Evolutionary conservation across 78 protist genomes (phyloP), one percentile per base, ranked within the genome.

Genomic region (Dictyostelium capitatum): DNA sequence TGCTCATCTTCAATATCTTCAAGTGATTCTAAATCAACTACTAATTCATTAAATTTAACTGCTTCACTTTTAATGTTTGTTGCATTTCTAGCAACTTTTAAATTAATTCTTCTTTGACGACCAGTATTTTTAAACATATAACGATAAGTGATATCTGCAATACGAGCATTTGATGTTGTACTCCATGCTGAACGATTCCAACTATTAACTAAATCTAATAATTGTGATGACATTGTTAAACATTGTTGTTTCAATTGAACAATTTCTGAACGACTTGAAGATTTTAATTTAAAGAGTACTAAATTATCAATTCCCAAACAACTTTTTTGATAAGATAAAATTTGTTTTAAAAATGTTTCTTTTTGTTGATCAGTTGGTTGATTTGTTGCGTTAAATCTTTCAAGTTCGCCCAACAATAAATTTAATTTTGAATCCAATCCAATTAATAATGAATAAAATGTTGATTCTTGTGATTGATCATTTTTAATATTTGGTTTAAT

Each of bases 151-250:
- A 82, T 90, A 59, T 82, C 82, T 1, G 89, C 90, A 3, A 82
- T 46, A 56, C 80, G 69, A 10, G 81, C 80, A 53, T 51, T 59
- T 6, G 83, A 65, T 8, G 30, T 46, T 0, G 80, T 17, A 1
- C 67, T 50, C 95, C 95, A 90, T 32, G 65, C 67, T 11, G 80
- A 30, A 67, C 82, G 65, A 64, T 57, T 43, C 95, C 95, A 90
- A n/a, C 56, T 11, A 56, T 72, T 82, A 12, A 90, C 30, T 9
- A 90, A 46, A 12, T 90, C 95, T 30, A 79, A 54, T 48, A 90
- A 25, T 32, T 82, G 73, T 5, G 81, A 19, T 0, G 59, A 6
- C 20, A 67, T 72, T 20, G 62, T 46, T 37, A 32, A 17, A 64
- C 83, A 75, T 50, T 25, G 54, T 20, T 47, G 54, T 65, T 82